phyloP scores from a whole-genome alignment of 768 basidiomycete genomes.

The Myochromella boudieri region DNA sequence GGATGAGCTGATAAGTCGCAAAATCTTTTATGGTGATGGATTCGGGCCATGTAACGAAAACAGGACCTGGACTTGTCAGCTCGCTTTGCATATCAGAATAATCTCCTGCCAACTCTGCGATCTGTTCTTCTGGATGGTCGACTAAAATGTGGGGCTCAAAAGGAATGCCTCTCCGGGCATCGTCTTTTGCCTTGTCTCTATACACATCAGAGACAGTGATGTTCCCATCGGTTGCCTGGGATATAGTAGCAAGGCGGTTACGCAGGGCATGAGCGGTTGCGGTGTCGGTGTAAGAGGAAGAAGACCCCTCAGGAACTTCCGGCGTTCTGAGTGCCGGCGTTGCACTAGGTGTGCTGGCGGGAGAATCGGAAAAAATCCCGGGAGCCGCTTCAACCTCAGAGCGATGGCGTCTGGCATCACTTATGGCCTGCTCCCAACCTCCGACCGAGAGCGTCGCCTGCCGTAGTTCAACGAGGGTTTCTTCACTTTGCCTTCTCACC shows the following conservation, averaged over 20 bases:
- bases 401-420: slow-evolving; percentile 45
- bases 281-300: slow-evolving; percentile 55
- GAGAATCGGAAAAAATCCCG: slow-evolving; percentile 17
- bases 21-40: slow-evolving; percentile 86
- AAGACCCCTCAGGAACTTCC: slow-evolving; percentile 39
- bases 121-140: slow-evolving; percentile 62
- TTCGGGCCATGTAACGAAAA: slow-evolving; percentile 73
- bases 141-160: slow-evolving; percentile 46
- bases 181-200: slow-evolving; percentile 11
- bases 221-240: slow-evolving; percentile 24
- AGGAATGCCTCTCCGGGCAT: slow-evolving; percentile 9
- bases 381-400: slow-evolving; percentile 35
- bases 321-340: slow-evolving; percentile 49
- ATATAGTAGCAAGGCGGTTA: slow-evolving; percentile 50
- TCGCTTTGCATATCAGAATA: slow-evolving; percentile 77
- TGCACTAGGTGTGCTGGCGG: slow-evolving; percentile 25
- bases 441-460: slow-evolving; percentile 50
- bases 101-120: slow-evolving; percentile 72
- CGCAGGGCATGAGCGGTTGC: slow-evolving; percentile 53
- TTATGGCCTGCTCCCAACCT: slow-evolving; percentile 65
- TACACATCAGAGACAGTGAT: slow-evolving; percentile 11
- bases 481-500: slow-evolving; percentile 45
- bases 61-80: slow-evolving; percentile 69
- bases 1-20: slow-evolving; percentile 81
- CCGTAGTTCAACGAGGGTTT: slow-evolving; percentile 43